These are phyloP conservation scores for Lachancea meyersii DNA, from an alignment of 805 yeast species.

Conservation along the genomic window DNA sequence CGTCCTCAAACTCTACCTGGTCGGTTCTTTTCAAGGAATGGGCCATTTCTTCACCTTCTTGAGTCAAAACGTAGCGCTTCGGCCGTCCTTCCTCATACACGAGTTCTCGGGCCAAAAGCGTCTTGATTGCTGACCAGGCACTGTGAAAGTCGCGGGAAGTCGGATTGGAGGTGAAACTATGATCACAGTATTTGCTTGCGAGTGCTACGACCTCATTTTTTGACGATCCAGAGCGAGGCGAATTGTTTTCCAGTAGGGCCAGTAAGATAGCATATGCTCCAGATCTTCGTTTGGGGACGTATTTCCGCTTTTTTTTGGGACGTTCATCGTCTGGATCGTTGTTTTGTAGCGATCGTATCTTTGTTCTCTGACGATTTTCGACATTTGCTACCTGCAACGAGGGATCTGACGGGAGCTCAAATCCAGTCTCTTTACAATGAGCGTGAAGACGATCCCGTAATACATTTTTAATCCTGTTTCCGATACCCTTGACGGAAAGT, in stretches of 20 bases:
- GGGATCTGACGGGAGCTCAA: constrained; percentile 38
- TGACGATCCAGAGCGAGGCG: constrained; percentile 48
- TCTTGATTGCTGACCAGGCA: constrained; percentile 70
- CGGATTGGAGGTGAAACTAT: constrained; percentile 54
- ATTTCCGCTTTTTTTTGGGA: constrained; percentile 34
- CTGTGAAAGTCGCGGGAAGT: constrained; percentile 57
- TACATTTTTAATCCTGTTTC: constrained; percentile 55
- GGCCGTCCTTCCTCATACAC: constrained; percentile 55
- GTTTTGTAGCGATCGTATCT: constrained; percentile 14
- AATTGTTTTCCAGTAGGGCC: constrained; percentile 47
- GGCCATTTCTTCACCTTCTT: constrained; percentile 62
- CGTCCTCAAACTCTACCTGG: constrained; percentile 28
- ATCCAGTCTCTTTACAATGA: constrained; percentile 54
- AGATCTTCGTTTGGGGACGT: constrained; percentile 67
- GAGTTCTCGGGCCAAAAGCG: constrained; percentile 53
- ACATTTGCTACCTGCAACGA: constrained; percentile 8
- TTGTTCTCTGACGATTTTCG: constrained; percentile 13
- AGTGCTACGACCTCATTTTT: constrained; percentile 50
- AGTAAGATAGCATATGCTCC: constrained; percentile 82
- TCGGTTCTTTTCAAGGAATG: constrained; percentile 46
- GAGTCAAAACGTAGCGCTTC: constrained; percentile 55
- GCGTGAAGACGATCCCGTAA: constrained; percentile 42
- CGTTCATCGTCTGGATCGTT: constrained; percentile 15
- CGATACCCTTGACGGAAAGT: constrained; percentile 56
- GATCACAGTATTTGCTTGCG: constrained; percentile 52